A percentile compares a stretch with the other conserved stretches of the same genome.
Conservation (phyloP, 768 basidiomycete genomes). For the Tricholoma sp. region DNA sequence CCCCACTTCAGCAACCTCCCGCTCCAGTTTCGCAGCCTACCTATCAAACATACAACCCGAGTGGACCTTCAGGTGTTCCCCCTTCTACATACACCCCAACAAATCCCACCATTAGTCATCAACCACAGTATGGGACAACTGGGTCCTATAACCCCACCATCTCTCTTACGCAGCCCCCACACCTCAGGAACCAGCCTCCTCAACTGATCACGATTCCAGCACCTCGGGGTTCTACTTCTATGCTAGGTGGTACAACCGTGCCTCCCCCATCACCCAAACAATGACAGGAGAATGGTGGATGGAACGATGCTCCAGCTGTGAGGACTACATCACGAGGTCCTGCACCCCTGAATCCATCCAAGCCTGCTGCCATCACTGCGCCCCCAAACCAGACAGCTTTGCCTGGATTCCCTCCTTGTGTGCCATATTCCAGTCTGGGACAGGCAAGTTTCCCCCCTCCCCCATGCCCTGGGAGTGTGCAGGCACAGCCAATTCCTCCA, state of each 20-base stretch:
- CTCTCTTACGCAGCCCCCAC: conserved; percentile 36
- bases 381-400: conserved; percentile 65
- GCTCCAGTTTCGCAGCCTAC: conserved; percentile 8
- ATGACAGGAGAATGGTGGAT: conserved; percentile 69
- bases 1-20: conserved; percentile 12
- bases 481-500: conserved; percentile 39
- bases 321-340: conserved; percentile 48
- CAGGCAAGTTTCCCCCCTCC: conserved; percentile 48
- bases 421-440: conserved; percentile 41
- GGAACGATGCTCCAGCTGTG: conserved; percentile 83
- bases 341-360: conserved; percentile 39
- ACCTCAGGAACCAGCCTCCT: conserved; percentile 30
- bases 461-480: conserved; percentile 56
- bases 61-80: conserved; percentile 1
- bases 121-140: conserved; percentile 28
- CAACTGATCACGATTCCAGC: conserved; percentile 35
- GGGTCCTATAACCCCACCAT: conserved; percentile 14
- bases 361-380: conserved; percentile 72
- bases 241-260: conserved; percentile 16
- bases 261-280: conserved; percentile 50
- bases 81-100: conserved; percentile 19
- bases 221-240: conserved; percentile 32
- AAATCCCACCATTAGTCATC: conserved; percentile 14
- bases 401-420: conserved; percentile 40
- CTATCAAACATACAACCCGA: conserved; percentile 9